Percentiles rank a stretch among this genome's conserved stretches.
These are phyloP conservation scores for Pythium guiyangense DNA, from an alignment of 352 stramenopile genomes.

Conservation along the genomic window DNA sequence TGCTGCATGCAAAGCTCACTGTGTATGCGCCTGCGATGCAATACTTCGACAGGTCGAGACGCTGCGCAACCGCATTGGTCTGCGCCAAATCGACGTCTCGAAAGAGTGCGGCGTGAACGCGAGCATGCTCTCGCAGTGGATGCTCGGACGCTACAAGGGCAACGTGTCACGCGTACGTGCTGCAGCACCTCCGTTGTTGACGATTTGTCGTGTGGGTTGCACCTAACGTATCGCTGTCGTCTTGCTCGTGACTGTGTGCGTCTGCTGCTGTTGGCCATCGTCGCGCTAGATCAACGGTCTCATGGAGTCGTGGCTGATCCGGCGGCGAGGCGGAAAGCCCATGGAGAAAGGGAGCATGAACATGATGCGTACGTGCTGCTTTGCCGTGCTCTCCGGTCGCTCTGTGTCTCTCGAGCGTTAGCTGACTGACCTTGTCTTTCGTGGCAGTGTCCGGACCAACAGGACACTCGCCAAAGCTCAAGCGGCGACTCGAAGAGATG, in stretches of 20 bases:
- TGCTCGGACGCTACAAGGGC: constrained; percentile 82
- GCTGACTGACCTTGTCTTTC: too few species aligned
- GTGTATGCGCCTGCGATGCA: not conserved
- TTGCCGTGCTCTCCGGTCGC: not conserved
- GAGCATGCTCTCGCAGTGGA: constrained; percentile 86
- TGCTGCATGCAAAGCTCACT: not conserved
- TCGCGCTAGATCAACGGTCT: constrained; percentile 66
- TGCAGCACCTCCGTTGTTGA: not conserved
- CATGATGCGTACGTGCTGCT: constrained; percentile 18
- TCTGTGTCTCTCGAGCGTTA: too few species aligned
- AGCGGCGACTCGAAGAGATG: constrained; percentile 56
- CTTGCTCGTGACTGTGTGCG: too few species aligned
- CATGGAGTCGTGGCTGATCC: constrained; percentile 84
- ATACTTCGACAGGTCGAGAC: constrained; percentile 45
- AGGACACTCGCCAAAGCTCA: constrained; percentile 61
- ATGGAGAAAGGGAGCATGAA: constrained; percentile 72
- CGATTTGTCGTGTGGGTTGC: not conserved
- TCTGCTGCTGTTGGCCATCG: not conserved
- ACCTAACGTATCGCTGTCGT: not conserved
- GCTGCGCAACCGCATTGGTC: constrained; percentile 60
- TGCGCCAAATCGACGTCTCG: constrained; percentile 79
- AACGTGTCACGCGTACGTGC: constrained; percentile 67
- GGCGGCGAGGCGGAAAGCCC: constrained; percentile 69
- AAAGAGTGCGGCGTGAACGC: constrained; percentile 85
- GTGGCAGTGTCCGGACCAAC: constrained; percentile 54